A percentile compares a stretch with the other conserved stretches of the same genome.
Evolutionary conservation across 1,139 yeast genomes (phyloP).

Genomic region (Insectozyma bohioensis): DNA sequence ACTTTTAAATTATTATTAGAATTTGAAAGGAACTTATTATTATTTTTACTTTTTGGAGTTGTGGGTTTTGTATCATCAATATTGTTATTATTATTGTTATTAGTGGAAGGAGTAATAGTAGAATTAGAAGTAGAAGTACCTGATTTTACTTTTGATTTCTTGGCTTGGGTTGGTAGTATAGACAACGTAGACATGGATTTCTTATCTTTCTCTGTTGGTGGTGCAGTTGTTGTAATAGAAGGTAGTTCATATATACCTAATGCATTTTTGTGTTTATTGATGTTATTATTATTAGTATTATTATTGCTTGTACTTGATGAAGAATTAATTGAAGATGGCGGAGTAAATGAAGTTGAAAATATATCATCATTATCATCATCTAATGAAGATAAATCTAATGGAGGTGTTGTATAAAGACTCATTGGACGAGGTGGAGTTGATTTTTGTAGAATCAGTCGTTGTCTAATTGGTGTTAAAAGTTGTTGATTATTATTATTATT

Average conservation of each 20-base stretch:
- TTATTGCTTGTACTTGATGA: no score
- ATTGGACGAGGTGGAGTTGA: conserved; percentile 19
- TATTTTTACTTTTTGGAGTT: no score
- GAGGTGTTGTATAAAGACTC: conserved; percentile 22
- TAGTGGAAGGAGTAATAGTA: neutral
- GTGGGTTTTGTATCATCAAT: no score
- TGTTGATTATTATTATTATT: no score
- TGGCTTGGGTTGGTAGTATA: neutral
- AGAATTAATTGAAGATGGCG: conserved; percentile 14
- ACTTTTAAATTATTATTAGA: no score
- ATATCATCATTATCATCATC: conserved; percentile 4
- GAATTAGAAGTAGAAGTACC: neutral
- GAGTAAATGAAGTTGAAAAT: conserved; percentile 9
- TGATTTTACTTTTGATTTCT: conserved; percentile 1
- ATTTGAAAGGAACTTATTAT: no score
- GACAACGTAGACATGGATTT: no score
- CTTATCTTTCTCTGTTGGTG: neutral
- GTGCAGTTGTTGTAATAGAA: neutral
- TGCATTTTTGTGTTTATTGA: neutral
- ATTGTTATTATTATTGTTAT: no score
- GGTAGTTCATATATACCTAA: no score
- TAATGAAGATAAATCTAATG: conserved; percentile 12
- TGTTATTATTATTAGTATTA: neutral
- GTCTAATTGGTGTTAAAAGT: no score
- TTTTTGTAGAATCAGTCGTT: no score